Conservation (phyloP, 345 rosid genomes). For the Eucalyptus caleyi region DNA sequence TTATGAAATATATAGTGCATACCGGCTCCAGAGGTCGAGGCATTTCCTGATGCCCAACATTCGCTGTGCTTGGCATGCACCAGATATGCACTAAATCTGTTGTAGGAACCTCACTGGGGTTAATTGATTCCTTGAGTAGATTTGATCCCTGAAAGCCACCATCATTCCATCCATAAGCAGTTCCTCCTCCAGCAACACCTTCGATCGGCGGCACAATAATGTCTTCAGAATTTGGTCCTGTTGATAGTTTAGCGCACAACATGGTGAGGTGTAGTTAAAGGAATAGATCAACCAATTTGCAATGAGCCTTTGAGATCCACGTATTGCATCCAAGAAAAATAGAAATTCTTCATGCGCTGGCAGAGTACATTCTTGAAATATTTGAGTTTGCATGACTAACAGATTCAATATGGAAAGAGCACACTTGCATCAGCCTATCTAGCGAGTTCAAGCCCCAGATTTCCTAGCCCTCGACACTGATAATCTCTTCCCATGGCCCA, state of each 20-base stretch:
- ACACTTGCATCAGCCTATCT: neutral
- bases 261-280: neutral
- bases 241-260: neutral
- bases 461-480: neutral
- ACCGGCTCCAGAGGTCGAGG: slow-evolving; percentile 79
- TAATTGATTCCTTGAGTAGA: slow-evolving; percentile 31
- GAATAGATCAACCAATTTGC: neutral
- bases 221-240: slow-evolving; percentile 29
- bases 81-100: slow-evolving; percentile 68
- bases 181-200: slow-evolving; percentile 99
- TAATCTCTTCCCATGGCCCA: neutral
- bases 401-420: neutral
- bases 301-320: neutral
- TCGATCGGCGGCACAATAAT: slow-evolving; percentile 60
- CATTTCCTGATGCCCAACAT: slow-evolving; percentile 75
- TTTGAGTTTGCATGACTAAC: neutral
- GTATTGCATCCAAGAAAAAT: neutral
- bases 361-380: neutral
- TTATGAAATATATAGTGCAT: slow-evolving; percentile 1
- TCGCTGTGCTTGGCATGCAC: slow-evolving; percentile 84
- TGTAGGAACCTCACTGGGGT: slow-evolving; percentile 58
- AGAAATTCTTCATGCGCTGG: neutral
- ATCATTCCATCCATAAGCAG: slow-evolving; percentile 91
- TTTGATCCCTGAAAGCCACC: slow-evolving; percentile 20
- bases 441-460: neutral